phyloP scores from a whole-genome alignment of 208 protist species.

The Wallacemonas collosoma region DNA sequence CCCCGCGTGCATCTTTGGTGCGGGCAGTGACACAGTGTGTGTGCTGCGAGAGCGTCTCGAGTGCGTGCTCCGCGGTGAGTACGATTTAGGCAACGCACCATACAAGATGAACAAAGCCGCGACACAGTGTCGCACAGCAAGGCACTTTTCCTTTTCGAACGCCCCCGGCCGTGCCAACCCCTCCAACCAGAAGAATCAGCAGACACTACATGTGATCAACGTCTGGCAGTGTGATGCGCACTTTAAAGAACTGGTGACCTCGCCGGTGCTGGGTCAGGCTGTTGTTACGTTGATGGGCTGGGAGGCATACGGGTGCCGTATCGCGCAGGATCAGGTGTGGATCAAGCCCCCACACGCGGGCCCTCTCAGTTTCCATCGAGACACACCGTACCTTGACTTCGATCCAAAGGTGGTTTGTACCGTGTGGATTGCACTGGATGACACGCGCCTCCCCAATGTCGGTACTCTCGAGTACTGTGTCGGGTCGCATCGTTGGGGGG shows the following conservation, averaged over 20 bases:
- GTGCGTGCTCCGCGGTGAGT: conserved; percentile 18
- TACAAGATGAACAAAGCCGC: conserved; percentile 23
- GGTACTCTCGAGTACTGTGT: conserved; percentile 50
- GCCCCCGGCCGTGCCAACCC: neutral
- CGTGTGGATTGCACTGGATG: conserved; percentile 42
- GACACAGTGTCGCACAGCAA: neutral
- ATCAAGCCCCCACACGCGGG: conserved; percentile 37
- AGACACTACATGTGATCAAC: conserved; percentile 38
- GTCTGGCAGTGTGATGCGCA: conserved; percentile 24
- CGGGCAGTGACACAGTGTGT: neutral
- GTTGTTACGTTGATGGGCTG: conserved; percentile 35
- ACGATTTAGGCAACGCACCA: conserved; percentile 17
- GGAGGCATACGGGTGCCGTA: conserved; percentile 32
- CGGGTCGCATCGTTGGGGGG: conserved; percentile 35
- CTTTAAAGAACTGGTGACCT: conserved; percentile 25
- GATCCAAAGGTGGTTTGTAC: conserved; percentile 44
- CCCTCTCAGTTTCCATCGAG: conserved; percentile 48
- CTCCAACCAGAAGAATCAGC: conserved; percentile 3
- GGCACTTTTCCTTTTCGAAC: conserved; percentile 20
- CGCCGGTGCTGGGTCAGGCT: conserved; percentile 14
- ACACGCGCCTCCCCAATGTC: conserved; percentile 19
- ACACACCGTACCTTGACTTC: conserved; percentile 52
- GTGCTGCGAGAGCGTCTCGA: conserved; percentile 7
- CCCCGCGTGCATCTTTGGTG: conserved; percentile 9
- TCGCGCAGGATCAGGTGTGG: conserved; percentile 54